phyloP scores from a whole-genome alignment of 805 yeast genomes.

The Brettanomyces sp. region DNA sequence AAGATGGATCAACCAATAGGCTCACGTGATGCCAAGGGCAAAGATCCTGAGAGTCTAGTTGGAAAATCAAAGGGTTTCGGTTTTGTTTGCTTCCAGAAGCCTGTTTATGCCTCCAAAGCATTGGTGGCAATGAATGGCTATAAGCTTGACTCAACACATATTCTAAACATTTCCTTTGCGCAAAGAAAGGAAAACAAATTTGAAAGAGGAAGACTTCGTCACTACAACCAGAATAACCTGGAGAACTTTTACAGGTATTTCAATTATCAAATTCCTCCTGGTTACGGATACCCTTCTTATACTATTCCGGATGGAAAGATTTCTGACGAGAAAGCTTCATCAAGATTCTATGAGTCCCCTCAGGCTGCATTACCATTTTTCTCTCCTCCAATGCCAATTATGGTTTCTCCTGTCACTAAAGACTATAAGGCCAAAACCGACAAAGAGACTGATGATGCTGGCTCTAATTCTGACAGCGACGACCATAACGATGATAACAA shows the following conservation, averaged over 20 bases:
- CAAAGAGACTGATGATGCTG: slow-evolving; percentile 1
- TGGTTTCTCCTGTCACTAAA: neutral
- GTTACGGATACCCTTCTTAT: slow-evolving; percentile 8
- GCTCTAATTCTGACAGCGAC: neutral
- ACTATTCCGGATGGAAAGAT: neutral
- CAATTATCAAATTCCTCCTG: slow-evolving; percentile 7
- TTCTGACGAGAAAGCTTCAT: no score
- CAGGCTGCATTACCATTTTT: neutral
- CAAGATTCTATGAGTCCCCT: neutral
- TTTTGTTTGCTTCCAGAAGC: slow-evolving; percentile 64
- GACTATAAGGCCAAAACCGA: neutral
- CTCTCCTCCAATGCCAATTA: neutral
- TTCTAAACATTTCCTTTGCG: slow-evolving; percentile 56
- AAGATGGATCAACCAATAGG: slow-evolving; percentile 7
- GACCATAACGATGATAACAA: neutral
- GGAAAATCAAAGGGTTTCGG: slow-evolving; percentile 66
- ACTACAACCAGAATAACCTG: slow-evolving; percentile 27
- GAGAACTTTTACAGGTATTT: slow-evolving; percentile 19
- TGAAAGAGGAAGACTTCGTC: slow-evolving; percentile 24
- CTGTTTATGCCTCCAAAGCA: slow-evolving; percentile 61
- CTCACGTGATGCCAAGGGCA: slow-evolving; percentile 1
- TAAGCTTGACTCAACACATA: slow-evolving; percentile 25
- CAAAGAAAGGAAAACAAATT: slow-evolving; percentile 56
- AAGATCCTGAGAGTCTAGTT: slow-evolving; percentile 4
- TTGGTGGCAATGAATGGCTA: slow-evolving; percentile 54